Conservation (phyloP, 1,284 basidiomycete species). For the Pseudozyma thailandica region DNA sequence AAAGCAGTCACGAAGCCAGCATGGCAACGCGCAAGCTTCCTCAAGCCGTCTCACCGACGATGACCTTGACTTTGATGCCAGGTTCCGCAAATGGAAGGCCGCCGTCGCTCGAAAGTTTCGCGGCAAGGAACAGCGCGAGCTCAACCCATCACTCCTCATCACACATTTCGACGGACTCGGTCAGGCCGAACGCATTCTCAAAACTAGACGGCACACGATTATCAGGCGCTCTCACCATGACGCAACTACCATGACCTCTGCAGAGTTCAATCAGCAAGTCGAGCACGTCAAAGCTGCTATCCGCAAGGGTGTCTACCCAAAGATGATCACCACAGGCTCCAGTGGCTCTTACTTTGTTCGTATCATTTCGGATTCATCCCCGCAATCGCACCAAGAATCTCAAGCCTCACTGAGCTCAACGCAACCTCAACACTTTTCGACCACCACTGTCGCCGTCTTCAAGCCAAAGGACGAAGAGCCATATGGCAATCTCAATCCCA, state of each 20-base stretch:
- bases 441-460: slow-evolving; percentile 60
- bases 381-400: neutral
- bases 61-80: slow-evolving; percentile 54
- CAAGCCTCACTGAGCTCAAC: too few relatives aligned
- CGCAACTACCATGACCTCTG: slow-evolving; percentile 32
- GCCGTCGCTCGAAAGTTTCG: slow-evolving; percentile 51
- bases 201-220: slow-evolving; percentile 3
- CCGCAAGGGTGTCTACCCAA: slow-evolving; percentile 54
- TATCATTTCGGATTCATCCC: slow-evolving; percentile 11
- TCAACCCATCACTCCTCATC: slow-evolving; percentile 31
- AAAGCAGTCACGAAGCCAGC: slow-evolving; percentile 4
- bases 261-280: slow-evolving; percentile 44
- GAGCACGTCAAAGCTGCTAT: slow-evolving; percentile 57
- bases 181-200: slow-evolving; percentile 18
- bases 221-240: slow-evolving; percentile 11
- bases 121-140: slow-evolving; percentile 14
- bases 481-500: slow-evolving; percentile 65
- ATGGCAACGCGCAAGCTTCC: neutral
- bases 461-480: slow-evolving; percentile 68
- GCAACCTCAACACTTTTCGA: slow-evolving; percentile 1
- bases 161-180: slow-evolving; percentile 37
- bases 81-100: slow-evolving; percentile 52
- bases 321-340: slow-evolving; percentile 65
- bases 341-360: slow-evolving; percentile 65
- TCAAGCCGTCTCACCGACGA: slow-evolving; percentile 7